Conservation (phyloP, 1,284 basidiomycete genomes). For the Coniferiporia sulphurascens region DNA sequence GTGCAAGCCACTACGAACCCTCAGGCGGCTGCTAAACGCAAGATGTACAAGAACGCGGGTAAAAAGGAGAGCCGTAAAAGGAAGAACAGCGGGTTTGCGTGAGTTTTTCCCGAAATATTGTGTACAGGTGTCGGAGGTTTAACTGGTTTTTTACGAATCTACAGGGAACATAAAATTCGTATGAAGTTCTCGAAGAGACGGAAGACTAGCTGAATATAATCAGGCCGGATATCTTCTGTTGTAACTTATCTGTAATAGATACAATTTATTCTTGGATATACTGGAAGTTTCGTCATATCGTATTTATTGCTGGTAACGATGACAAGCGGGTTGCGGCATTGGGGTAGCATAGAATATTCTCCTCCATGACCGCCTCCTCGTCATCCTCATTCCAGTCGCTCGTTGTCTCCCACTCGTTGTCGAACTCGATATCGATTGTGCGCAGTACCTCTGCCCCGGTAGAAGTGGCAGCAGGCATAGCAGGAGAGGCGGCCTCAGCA, state of each 20-base stretch:
- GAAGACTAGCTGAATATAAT: background rate
- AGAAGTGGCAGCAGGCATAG: constrained; percentile 6
- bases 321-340: constrained; percentile 3
- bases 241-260: background rate
- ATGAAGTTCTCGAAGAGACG: constrained; percentile 5
- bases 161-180: constrained; percentile 3
- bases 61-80: constrained; percentile 84
- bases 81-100: constrained; percentile 60
- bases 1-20: constrained; percentile 67
- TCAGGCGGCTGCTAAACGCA: constrained; percentile 73
- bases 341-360: constrained; percentile 60
- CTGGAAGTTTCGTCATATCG: background rate
- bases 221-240: background rate
- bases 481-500: constrained; percentile 21
- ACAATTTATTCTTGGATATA: background rate
- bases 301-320: background rate
- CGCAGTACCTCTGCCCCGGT: constrained; percentile 42
- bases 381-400: constrained; percentile 89
- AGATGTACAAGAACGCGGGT: constrained; percentile 55
- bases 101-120: constrained; percentile 26
- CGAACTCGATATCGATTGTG: constrained; percentile 82
- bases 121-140: background rate
- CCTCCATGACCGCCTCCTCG: constrained; percentile 66
- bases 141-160: background rate
- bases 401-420: constrained; percentile 88